Base-by-base conservation (phyloP, 2,329 filamentous ascomycete species). In the Epichloe sibirici region DNA sequence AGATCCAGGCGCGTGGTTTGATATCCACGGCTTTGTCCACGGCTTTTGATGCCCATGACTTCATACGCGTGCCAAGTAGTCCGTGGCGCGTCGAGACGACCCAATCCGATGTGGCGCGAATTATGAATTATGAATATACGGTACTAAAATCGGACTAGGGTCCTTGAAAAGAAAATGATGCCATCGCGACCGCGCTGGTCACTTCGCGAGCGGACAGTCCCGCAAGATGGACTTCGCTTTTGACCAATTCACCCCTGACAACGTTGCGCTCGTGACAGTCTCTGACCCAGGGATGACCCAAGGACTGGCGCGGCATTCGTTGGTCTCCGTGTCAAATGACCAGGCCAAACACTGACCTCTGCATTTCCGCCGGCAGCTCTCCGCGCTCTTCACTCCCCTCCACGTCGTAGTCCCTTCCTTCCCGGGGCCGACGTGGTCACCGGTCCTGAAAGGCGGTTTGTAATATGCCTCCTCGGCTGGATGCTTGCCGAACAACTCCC, bases 401-500 rank as follows among this genome's bases (percentile, higher is more conserved):
- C 69, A 65, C 21, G 66, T 68, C 52, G 63, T 70, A 46, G 66
- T 68, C 52, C 62, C 60, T 55, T 75, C 72, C 56, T 74, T 74
- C 23, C 67, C 65, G 48, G 69, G 68, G n/a, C 76, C 77, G 15
- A 79, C 76, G 57, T 74, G 73, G 58, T 81, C 76, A 55, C 68
- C 67, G 40, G 69, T 66, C 25, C 61, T 49, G n/a, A 28, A 43
- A 11, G 52, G 68, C 47, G 65, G 58, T 45, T 59, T 11, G 6
- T 37, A 0, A 34, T 17, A 57, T 49, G 65, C 61, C 52, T 74
- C 63, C 12, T 66, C 63, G 56, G 75, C 61, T 48, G 69, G 61
- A 45, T 69, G 65, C 39, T 66, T 65, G 13, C 69, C 71, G 58
- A 77, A 79, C 13, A 77, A 65, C 45, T 69, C 63, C 69, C 74